Conservation (phyloP, 768 basidiomycete genomes). For the Cystobasidium onofrii region DNA sequence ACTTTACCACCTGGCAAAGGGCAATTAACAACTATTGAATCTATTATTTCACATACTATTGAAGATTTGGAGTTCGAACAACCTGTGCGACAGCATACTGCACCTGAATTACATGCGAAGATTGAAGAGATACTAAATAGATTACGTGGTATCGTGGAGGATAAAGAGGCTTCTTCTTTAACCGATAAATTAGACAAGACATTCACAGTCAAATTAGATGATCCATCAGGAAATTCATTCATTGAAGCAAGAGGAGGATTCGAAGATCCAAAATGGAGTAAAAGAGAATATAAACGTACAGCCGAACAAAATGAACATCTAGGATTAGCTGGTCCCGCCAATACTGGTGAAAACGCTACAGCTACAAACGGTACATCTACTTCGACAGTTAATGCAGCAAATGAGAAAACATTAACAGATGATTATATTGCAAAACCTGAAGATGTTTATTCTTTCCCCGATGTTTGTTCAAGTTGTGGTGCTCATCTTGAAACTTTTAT, state of each 20-base stretch:
- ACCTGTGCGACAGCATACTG: slow-evolving; percentile 62
- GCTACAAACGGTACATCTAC: slow-evolving; percentile 4
- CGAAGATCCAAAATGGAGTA: slow-evolving; percentile 85
- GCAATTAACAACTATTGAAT: slow-evolving; percentile 94
- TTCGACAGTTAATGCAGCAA: slow-evolving; percentile 7
- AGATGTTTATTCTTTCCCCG: slow-evolving; percentile 81
- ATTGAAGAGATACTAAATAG: slow-evolving; percentile 67
- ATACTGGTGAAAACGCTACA: slow-evolving; percentile 31
- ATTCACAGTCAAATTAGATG: slow-evolving; percentile 79
- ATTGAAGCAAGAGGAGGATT: slow-evolving; percentile 76
- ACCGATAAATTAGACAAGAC: slow-evolving; percentile 49
- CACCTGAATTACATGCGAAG: slow-evolving; percentile 61
- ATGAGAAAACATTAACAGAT: slow-evolving; percentile 35
- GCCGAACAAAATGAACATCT: slow-evolving; percentile 69
- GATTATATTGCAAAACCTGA: slow-evolving; percentile 54
- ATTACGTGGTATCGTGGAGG: slow-evolving; percentile 58
- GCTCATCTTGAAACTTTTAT: slow-evolving; percentile 74
- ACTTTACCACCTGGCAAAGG: slow-evolving; percentile 77
- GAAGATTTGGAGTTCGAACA: slow-evolving; percentile 74
- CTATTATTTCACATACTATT: slow-evolving; percentile 72
- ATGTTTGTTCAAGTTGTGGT: slow-evolving; percentile 79
- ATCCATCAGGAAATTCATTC: slow-evolving; percentile 94
- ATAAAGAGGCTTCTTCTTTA: slow-evolving; percentile 53
- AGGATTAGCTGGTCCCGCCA: slow-evolving; percentile 56
- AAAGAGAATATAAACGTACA: slow-evolving; percentile 71